Percentiles rank a stretch among this genome's conserved stretches.
Conservation (phyloP, 306 rosid species). For the Purshia tridentata region DNA sequence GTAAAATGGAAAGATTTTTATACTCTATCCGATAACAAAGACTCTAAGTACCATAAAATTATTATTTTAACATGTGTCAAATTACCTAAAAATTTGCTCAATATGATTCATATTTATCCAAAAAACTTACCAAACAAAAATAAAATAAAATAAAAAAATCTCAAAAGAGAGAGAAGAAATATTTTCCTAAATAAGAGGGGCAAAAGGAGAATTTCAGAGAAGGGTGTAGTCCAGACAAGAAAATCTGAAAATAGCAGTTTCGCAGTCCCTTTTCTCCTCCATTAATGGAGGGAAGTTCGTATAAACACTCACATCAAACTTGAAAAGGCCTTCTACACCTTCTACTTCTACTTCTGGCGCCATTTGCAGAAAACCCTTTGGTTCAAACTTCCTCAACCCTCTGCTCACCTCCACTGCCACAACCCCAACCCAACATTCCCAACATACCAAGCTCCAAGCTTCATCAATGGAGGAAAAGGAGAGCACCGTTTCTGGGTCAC, state of each 20-base stretch:
- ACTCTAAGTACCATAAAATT: too few relatives aligned
- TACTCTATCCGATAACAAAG: too few relatives aligned
- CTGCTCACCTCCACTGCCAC: not conserved
- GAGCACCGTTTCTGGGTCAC: conserved; percentile 37
- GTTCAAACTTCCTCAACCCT: conserved; percentile 49
- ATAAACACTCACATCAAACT: conserved; percentile 35
- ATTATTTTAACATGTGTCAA: too few relatives aligned
- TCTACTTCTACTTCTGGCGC: conserved; percentile 61
- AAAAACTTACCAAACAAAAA: too few relatives aligned
- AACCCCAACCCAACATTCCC: not conserved
- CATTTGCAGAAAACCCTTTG: conserved; percentile 47
- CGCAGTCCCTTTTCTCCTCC: conserved; percentile 42
- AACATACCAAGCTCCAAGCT: not conserved
- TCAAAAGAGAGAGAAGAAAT: not conserved
- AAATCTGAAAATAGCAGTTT: conserved; percentile 41
- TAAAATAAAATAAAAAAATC: not conserved
- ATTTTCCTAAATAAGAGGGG: not conserved
- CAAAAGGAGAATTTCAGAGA: conserved; percentile 6
- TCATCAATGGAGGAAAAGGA: conserved; percentile 53
- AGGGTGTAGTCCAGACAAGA: conserved; percentile 48
- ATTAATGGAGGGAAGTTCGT: conserved; percentile 60
- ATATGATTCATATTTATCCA: too few relatives aligned
- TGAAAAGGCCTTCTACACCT: conserved; percentile 14
- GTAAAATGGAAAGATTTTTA: too few relatives aligned
- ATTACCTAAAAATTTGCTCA: too few relatives aligned